Evolutionary conservation across 2,329 filamentous ascomycete genomes (phyloP), one percentile per base, ranked within the genome.

Genomic region (Aspergillus neotritici): DNA sequence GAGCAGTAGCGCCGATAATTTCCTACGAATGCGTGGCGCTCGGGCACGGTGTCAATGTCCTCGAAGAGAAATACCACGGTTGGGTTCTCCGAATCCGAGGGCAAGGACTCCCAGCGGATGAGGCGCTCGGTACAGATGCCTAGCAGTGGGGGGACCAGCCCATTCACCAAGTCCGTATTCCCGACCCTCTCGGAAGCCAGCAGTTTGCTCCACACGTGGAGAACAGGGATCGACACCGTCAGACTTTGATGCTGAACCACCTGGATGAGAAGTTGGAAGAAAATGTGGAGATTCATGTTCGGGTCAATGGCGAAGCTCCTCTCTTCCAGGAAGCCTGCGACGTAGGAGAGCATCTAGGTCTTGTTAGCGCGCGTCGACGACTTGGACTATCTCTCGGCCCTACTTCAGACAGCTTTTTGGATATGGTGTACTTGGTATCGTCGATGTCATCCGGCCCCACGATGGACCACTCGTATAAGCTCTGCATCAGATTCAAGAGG

Each of bases 351-450:
- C 71, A 95, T 80, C 86, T 93, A 51, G n/a, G n/a, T n/a, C n/a
- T n/a, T n/a, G n/a, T n/a, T n/a, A n/a, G n/a, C n/a, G n/a, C n/a
- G n/a, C n/a, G n/a, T n/a, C n/a, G n/a, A n/a, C n/a, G n/a, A n/a
- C n/a, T n/a, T n/a, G n/a, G n/a, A n/a, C n/a, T n/a, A n/a, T n/a
- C n/a, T n/a, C n/a, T 9, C 28, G 31, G 40, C 34, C 69, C 52
- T 75, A 89, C 86, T 78, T 98, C 93, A 1, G 90, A 89, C 36
- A 97, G 80, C 66, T 94, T 96, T 71, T 97, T 97, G 32, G 87
- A 82, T 54, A 96, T 82, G 43, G 87, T 82, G 63, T 98, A 97
- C 62, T 89, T 94, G 58, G 89, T 84, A 58, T 95, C 88, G 53
- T 96, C 87, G 46, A 95, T 81, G 55, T 95, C 84, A 46, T 87